phyloP scores from a whole-genome alignment of 768 basidiomycete genomes.

The Collybia mongolica region DNA sequence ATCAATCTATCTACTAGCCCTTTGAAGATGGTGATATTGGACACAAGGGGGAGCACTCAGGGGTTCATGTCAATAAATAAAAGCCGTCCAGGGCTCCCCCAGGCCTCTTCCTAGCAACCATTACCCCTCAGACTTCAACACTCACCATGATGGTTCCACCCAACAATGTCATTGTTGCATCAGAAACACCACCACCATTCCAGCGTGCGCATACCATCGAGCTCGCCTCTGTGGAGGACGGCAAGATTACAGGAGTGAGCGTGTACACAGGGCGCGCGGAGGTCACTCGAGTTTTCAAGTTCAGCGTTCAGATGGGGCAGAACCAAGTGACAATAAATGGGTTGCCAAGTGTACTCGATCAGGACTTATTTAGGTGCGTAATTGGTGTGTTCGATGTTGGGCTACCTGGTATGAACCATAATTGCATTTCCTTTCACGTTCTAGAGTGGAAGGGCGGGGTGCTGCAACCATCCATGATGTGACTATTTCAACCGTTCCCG shows the following conservation, averaged over 20 bases:
- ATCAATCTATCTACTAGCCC: too few species aligned
- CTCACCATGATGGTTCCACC: background rate
- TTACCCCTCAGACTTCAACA: too few species aligned
- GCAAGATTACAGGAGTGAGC: conserved; percentile 37
- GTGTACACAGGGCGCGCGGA: conserved; percentile 42
- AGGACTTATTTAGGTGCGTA: conserved; percentile 25
- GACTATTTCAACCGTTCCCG: conserved; percentile 23
- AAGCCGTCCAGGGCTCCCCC: too few species aligned
- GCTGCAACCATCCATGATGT: conserved; percentile 47
- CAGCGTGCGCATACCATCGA: conserved; percentile 24
- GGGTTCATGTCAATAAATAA: too few species aligned
- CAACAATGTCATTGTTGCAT: background rate
- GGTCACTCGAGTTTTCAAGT: conserved; percentile 36
- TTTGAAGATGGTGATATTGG: too few species aligned
- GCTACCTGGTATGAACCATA: background rate
- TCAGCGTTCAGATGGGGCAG: conserved; percentile 34
- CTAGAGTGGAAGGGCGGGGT: conserved; percentile 45
- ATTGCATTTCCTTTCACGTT: background rate
- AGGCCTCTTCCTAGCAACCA: too few species aligned
- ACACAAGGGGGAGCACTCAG: too few species aligned
- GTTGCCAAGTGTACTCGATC: conserved; percentile 34
- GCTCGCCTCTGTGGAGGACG: conserved; percentile 25
- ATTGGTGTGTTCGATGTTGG: background rate
- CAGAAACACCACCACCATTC: conserved; percentile 9
- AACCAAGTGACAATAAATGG: conserved; percentile 39